Evolutionary conservation across 2,329 filamentous ascomycete genomes (phyloP).

Genomic region (Fusarium fracticaudum): DNA sequence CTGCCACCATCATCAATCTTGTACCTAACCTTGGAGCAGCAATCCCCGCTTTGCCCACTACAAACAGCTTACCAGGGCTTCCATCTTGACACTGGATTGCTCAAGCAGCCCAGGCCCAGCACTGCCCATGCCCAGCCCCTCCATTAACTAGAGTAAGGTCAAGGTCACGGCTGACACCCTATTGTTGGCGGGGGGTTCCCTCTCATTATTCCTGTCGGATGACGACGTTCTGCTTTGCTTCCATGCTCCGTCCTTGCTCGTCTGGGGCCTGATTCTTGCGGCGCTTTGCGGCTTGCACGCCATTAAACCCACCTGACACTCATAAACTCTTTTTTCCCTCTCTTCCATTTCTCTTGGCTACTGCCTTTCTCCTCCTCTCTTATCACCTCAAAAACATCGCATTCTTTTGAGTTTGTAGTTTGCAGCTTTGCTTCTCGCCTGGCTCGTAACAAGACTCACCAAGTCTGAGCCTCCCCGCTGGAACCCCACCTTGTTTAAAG

Average conservation of each 20-base stretch:
- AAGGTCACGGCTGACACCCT: slow-evolving; percentile 43
- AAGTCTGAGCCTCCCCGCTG: slow-evolving; percentile 28
- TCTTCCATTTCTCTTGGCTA: slow-evolving; percentile 27
- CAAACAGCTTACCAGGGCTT: slow-evolving; percentile 9
- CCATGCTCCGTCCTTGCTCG: slow-evolving; percentile 35
- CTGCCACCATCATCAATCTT: slow-evolving; percentile 33
- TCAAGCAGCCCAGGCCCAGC: neutral
- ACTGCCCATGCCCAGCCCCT: slow-evolving; percentile 36
- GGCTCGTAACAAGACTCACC: slow-evolving; percentile 17
- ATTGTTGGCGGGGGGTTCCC: slow-evolving; percentile 39
- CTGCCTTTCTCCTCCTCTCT: slow-evolving; percentile 2
- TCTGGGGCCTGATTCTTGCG: slow-evolving; percentile 39
- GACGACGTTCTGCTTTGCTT: slow-evolving; percentile 42
- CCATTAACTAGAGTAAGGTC: slow-evolving; percentile 22
- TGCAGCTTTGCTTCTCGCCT: slow-evolving; percentile 13
- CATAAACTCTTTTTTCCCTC: slow-evolving; percentile 31
- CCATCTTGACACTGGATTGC: neutral
- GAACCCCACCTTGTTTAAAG: slow-evolving; percentile 27
- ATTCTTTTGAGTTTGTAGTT: slow-evolving; percentile 9
- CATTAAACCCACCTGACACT: slow-evolving; percentile 43
- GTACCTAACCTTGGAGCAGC: neutral
- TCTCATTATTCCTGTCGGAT: slow-evolving; percentile 43
- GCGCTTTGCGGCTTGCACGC: slow-evolving; percentile 35
- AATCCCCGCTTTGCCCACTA: slow-evolving; percentile 37
- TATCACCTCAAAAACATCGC: slow-evolving; percentile 27